These are phyloP conservation scores for Chaetomium globosum DNA, from an alignment of 2,329 filamentous ascomycete species.

Conservation along the genomic window DNA sequence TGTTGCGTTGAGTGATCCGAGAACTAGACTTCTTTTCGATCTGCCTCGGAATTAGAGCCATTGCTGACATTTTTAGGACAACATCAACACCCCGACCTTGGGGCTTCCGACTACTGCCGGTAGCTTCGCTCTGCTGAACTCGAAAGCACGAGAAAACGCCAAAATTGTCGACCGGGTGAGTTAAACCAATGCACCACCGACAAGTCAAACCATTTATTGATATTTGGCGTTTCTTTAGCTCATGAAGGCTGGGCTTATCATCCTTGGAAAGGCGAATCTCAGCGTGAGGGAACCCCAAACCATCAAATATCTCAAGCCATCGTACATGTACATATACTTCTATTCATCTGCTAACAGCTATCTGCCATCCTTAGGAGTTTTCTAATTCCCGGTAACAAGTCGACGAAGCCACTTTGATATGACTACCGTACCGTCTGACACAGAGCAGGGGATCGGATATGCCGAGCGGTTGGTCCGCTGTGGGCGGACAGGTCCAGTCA, in stretches of 20 bases:
- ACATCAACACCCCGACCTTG: background rate
- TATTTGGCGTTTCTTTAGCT: background rate
- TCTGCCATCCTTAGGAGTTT: background rate
- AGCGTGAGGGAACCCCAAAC: background rate
- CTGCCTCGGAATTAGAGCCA: background rate
- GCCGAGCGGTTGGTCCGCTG: constrained; percentile 5
- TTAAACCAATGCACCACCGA: background rate
- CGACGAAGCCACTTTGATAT: background rate
- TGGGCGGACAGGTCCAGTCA: constrained; percentile 10
- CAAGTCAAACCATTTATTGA: background rate
- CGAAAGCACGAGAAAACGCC: background rate
- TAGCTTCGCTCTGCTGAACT: constrained; percentile 1
- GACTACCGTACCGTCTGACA: background rate
- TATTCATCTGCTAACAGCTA: background rate
- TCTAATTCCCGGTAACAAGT: constrained; percentile 5
- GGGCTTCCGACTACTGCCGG: constrained; percentile 6
- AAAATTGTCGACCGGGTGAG: constrained; percentile 5
- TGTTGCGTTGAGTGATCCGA: background rate
- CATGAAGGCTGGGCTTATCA: background rate
- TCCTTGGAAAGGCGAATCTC: background rate
- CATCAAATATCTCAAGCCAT: background rate
- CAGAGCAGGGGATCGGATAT: background rate
- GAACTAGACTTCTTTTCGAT: background rate
- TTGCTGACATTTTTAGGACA: background rate
- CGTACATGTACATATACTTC: background rate